phyloP scores from a whole-genome alignment of 345 rosid genomes.

The Clarkia xantiana region DNA sequence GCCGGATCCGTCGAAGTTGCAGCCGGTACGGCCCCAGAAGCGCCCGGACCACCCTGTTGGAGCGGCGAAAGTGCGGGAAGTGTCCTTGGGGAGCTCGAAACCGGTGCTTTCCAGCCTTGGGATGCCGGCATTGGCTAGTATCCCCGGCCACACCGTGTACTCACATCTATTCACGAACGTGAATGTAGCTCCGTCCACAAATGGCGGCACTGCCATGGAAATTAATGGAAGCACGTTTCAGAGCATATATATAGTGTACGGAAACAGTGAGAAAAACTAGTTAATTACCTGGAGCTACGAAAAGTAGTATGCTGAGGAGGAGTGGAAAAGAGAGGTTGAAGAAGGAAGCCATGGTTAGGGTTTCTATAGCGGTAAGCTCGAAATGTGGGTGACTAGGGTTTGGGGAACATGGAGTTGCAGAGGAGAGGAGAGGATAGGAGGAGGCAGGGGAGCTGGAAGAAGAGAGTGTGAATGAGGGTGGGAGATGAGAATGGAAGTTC shows the following conservation, averaged over 20 bases:
- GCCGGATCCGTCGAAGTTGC: constrained; percentile 26
- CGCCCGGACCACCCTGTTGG: constrained; percentile 36
- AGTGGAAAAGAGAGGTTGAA: not conserved
- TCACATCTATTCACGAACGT: constrained; percentile 25
- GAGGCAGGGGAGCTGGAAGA: too few relatives aligned
- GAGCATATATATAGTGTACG: not conserved
- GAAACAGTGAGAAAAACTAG: not conserved
- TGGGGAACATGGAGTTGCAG: not conserved
- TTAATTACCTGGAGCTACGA: not conserved
- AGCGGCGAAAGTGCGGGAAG: constrained; percentile 19
- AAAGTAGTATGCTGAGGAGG: not conserved
- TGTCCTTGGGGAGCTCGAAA: constrained; percentile 18
- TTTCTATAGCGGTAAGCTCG: too few relatives aligned
- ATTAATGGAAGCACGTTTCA: too few relatives aligned
- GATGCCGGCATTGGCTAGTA: constrained; percentile 18
- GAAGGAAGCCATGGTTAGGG: constrained; percentile 3
- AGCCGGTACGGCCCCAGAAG: constrained; percentile 27
- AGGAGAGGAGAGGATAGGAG: too few relatives aligned
- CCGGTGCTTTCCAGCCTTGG: constrained; percentile 24
- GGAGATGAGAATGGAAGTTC: too few relatives aligned
- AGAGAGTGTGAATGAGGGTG: too few relatives aligned
- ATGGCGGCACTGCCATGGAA: constrained; percentile 5
- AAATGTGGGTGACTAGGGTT: not conserved
- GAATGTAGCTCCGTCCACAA: constrained; percentile 16
- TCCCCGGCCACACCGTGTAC: constrained; percentile 32